These are phyloP conservation scores for Ophiosphaerella korrae DNA, from an alignment of 2,329 filamentous ascomycete genomes.

Conservation along the genomic window DNA sequence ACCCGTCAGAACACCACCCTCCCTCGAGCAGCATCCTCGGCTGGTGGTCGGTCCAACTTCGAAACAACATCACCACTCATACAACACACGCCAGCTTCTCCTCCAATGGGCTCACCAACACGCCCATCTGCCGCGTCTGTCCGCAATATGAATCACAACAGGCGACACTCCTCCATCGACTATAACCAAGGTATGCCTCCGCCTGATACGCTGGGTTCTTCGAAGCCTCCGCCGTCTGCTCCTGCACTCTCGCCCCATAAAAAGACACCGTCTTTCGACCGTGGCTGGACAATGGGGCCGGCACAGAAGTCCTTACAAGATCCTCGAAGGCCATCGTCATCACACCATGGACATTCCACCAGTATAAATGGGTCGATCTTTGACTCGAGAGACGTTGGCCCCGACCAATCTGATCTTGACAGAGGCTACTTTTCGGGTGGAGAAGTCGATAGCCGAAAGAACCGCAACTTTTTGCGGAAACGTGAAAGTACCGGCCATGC, in stretches of 20 bases:
- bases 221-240: slow-evolving; percentile 25
- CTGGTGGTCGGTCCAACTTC: slow-evolving; percentile 37
- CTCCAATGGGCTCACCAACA: slow-evolving; percentile 48
- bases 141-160: slow-evolving; percentile 79
- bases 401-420: slow-evolving; percentile 66
- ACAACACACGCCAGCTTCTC: slow-evolving; percentile 50
- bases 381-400: slow-evolving; percentile 32
- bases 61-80: slow-evolving; percentile 51
- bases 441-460: slow-evolving; percentile 74
- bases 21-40: slow-evolving; percentile 41
- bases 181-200: slow-evolving; percentile 54
- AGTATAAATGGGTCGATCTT: slow-evolving; percentile 38
- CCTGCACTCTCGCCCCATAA: slow-evolving; percentile 49
- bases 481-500: slow-evolving; percentile 71
- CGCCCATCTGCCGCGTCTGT: slow-evolving; percentile 81
- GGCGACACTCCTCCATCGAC: slow-evolving; percentile 87
- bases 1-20: slow-evolving; percentile 32
- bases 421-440: slow-evolving; percentile 92
- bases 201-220: slow-evolving; percentile 21
- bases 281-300: slow-evolving; percentile 61
- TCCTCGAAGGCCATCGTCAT: slow-evolving; percentile 38
- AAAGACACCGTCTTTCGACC: slow-evolving; percentile 64
- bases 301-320: slow-evolving; percentile 38
- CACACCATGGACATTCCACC: slow-evolving; percentile 37
- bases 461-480: slow-evolving; percentile 73